Base-by-base conservation (phyloP, 305 asterid species). In the Coffea humblotiana region DNA sequence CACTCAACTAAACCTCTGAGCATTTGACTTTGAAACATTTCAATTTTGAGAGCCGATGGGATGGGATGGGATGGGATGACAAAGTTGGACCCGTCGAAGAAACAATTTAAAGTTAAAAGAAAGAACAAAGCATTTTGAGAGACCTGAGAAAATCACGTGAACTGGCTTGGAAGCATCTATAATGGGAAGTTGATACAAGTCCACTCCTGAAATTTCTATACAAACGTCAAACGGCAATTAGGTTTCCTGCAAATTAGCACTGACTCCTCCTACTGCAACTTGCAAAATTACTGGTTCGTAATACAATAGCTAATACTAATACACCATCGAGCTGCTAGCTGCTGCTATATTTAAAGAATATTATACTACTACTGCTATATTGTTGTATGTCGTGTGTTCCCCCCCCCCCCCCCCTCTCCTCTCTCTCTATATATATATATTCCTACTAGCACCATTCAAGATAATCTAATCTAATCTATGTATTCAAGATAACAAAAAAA, bases 151-250 rank as follows among this genome's bases (percentile, higher is more conserved):
- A 58, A 49, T 64, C 56, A 8, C 21, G 74, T 69, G 61, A 72
- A 8, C 79, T 8, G 63, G n/a, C 79, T 8, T 63, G n/a, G 72
- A 16, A 74, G 87, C 84, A 79, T 87, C 91, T 75, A 79, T 84
- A 90, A 85, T 90, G 89, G 79, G 86, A 78, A 79, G 89, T 82
- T 78, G 92, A 87, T 81, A 76, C 29, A 79, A 81, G 68, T 76
- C 91, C 88, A 88, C 88, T 84, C 60, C 10, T 45, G 52, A 49
- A 32, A 72, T 61, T 14, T 71, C 32, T 69, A 35, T 27, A 29
- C 8, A 58, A 72, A 48, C 80, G 82, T 82, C 84, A 79, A 85
- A 75, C 74, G 6, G 75, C 79, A 74, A 80, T 85, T 88, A 87
- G 89, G 87, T 84, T 82, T 81, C 80, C 75, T 75, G 80, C 86